Base-by-base conservation (phyloP, 352 stramenopile species). In the Albugo candida region DNA sequence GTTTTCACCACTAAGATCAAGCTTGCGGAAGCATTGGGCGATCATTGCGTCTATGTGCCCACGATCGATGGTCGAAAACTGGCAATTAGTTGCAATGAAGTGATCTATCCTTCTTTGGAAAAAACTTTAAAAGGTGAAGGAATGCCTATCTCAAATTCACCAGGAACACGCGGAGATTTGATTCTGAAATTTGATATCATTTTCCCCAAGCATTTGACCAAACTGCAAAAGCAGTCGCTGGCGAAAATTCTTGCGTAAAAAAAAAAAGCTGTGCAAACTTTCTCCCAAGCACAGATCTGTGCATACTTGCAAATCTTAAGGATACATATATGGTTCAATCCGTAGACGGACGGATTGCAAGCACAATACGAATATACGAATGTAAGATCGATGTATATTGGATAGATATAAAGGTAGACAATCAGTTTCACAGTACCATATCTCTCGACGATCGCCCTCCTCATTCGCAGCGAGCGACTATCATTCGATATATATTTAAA, bases 61-160 rank as follows among this genome's bases (percentile, higher is more conserved):
- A 95, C 96, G 52, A 61, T 98, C 14, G 94, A 98, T 54, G 86
- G 85, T 21, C 83, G 92, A 19, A 78, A 94, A 55, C 89, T 98
- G 47, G 75, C 70, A 19, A 83, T 98, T 34, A 81, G 85, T 20
- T 92, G 91, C 48, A 82, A 96, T 56, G 86, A 92, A 53, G 81
- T 98, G 24, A 91, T 94, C 13, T 76, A 83, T 52, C 83, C 83
- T 8, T 74, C 74, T 49, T 72, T 93, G 41, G 83, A 96, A 17
- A 85, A 96, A 56, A 48, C 92, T 43, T 70, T 98, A 39, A 77
- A 78, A 49, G 79, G 91, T 34, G 95, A 98, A 62, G 94, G 93
- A 48, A 98, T 98, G 93, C 91, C 94, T 11, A 59, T 95, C 24
- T 61, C 85, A 0, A 78, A 45, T 35, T 59, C 64, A 17, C 55